A percentile compares a stretch with the other conserved stretches of the same genome.
Conservation (phyloP, 768 basidiomycete species). For the Naematelia encephala region DNA sequence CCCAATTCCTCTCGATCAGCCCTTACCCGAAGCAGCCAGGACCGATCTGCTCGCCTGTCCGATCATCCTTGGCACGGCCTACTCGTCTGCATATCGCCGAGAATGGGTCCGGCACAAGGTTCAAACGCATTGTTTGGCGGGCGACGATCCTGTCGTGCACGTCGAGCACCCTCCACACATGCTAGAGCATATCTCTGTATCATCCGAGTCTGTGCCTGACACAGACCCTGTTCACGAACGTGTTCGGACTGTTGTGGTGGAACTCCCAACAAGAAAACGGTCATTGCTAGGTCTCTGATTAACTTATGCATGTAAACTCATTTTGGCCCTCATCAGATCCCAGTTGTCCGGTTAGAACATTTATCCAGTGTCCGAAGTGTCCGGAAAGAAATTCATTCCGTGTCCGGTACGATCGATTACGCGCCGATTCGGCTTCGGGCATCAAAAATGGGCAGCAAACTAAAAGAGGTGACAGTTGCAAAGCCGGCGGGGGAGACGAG, state of each 20-base stretch:
- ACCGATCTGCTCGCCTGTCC: slow-evolving; percentile 28
- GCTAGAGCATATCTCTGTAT: slow-evolving; percentile 11
- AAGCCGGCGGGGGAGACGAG: too few species aligned
- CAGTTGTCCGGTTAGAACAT: too few species aligned
- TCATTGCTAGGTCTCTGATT: background rate
- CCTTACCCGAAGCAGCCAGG: slow-evolving; percentile 16
- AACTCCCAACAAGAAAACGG: background rate
- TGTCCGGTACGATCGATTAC: background rate
- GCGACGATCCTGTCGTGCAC: slow-evolving; percentile 30
- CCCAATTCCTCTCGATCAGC: background rate
- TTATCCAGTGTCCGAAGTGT: too few species aligned
- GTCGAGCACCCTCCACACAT: slow-evolving; percentile 33
- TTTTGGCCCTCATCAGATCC: background rate
- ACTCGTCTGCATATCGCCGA: slow-evolving; percentile 10
- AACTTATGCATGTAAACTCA: background rate
- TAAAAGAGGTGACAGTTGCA: too few species aligned
- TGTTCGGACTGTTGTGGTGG: background rate
- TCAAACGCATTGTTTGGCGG: slow-evolving; percentile 22
- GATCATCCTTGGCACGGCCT: slow-evolving; percentile 16
- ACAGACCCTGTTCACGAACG: background rate
- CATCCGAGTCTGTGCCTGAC: background rate
- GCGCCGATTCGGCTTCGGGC: background rate
- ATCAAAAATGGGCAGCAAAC: too few species aligned
- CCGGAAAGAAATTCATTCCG: too few species aligned
- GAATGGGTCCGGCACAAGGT: slow-evolving; percentile 20